Evolutionary conservation across 176 grass and related monocot genomes (phyloP).

Genomic region (Bromus sterilis): DNA sequence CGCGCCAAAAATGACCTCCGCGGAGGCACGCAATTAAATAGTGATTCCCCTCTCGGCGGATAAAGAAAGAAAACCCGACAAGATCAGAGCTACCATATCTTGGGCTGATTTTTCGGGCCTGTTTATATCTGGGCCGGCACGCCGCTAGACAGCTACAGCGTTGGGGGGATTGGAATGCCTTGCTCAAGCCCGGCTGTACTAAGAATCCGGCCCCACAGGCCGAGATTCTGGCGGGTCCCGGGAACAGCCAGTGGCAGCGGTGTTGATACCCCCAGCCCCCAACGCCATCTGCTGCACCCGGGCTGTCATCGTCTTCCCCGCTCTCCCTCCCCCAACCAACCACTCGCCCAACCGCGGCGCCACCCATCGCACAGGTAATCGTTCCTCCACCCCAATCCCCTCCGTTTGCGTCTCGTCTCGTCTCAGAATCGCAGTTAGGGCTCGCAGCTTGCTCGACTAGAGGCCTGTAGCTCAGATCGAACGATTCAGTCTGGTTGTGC

Average conservation of each 20-base stretch:
- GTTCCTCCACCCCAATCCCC: background rate
- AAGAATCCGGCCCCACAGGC: background rate
- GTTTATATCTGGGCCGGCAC: background rate
- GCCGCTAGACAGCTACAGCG: background rate
- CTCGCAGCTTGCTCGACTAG: background rate
- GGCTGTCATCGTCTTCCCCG: background rate
- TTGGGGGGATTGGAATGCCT: background rate
- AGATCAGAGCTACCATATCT: too few species aligned
- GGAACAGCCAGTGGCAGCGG: slow-evolving; percentile 1
- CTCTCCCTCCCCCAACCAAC: background rate
- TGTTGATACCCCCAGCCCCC: background rate
- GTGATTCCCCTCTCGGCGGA: too few species aligned
- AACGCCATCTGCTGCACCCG: background rate
- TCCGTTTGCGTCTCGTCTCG: background rate
- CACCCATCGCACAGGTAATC: slow-evolving; percentile 22
- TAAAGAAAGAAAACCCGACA: too few species aligned
- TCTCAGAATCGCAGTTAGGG: background rate
- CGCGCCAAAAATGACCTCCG: too few species aligned
- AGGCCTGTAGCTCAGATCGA: slow-evolving; percentile 12
- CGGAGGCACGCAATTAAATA: too few species aligned
- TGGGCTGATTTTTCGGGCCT: background rate
- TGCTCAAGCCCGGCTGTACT: background rate
- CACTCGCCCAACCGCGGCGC: background rate
- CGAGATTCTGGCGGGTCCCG: slow-evolving; percentile 9
- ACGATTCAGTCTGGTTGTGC: background rate